phyloP scores from a whole-genome alignment of 305 asterid genomes.

The Galium porrigens region DNA sequence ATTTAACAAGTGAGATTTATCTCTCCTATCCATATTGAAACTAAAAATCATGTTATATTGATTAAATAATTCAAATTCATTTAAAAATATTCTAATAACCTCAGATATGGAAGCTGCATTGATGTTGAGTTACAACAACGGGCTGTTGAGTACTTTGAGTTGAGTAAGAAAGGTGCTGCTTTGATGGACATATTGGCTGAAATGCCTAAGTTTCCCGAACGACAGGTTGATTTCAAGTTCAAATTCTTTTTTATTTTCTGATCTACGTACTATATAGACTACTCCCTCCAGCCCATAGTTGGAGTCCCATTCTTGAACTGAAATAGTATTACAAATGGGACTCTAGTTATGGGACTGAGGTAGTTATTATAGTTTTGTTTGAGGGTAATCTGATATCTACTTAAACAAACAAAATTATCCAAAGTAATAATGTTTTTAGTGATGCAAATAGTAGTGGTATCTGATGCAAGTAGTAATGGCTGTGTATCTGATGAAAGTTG shows the following conservation, averaged over 20 bases:
- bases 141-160: slow-evolving; percentile 80
- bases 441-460: not conserved
- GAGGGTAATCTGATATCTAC: not conserved
- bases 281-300: not conserved
- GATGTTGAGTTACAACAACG: slow-evolving; percentile 98
- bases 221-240: slow-evolving; percentile 47
- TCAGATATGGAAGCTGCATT: slow-evolving; percentile 87
- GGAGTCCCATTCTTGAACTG: not conserved
- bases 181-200: slow-evolving; percentile 90
- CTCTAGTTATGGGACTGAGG: not conserved
- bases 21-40: not conserved
- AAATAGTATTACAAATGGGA: not conserved
- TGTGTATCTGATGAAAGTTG: not conserved
- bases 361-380: not conserved
- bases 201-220: slow-evolving; percentile 98
- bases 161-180: slow-evolving; percentile 90
- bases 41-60: slow-evolving; percentile 3
- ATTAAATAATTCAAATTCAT: slow-evolving; percentile 8
- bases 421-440: not conserved
- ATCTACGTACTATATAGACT: too few relatives aligned
- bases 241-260: not conserved
- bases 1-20: slow-evolving; percentile 32
- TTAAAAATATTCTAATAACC: slow-evolving; percentile 15
- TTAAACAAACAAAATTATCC: not conserved
- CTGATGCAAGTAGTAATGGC: not conserved